Conservation (phyloP, 2,329 filamentous ascomycete species). For the Cladosporium sp. region DNA sequence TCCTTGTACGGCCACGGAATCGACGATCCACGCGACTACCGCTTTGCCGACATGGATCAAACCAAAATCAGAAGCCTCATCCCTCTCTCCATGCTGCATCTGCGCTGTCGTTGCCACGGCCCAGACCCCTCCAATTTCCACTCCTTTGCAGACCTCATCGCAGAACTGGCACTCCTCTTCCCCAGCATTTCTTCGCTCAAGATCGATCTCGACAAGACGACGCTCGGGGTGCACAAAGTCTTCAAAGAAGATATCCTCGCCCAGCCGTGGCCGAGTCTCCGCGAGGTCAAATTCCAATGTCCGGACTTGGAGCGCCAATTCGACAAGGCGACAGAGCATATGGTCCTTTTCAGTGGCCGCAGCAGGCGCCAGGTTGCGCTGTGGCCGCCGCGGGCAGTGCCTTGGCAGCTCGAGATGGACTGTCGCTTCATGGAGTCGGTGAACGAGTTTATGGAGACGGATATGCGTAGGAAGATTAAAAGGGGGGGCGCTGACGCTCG, state of each 20-base stretch:
- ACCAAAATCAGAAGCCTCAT: not conserved
- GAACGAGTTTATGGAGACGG: not conserved
- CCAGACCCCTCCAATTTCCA: not conserved
- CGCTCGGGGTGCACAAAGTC: not conserved
- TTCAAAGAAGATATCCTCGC: not conserved
- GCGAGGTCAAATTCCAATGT: not conserved
- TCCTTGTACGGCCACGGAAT: not conserved
- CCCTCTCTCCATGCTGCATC: not conserved
- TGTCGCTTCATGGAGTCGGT: not conserved
- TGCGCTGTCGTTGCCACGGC: not conserved
- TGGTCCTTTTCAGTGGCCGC: not conserved
- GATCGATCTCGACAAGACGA: not conserved
- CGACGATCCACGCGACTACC: not conserved
- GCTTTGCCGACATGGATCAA: not conserved
- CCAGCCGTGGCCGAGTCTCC: not conserved
- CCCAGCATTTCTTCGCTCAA: not conserved
- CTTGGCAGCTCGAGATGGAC: not conserved
- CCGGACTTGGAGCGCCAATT: not conserved
- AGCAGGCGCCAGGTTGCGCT: not conserved
- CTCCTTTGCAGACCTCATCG: not conserved
- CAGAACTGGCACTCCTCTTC: not conserved
- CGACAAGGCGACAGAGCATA: not conserved
- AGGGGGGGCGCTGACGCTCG: not conserved
- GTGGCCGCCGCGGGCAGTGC: not conserved
- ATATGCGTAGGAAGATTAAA: not conserved